Percentiles rank a stretch among this genome's conserved stretches.
These are phyloP conservation scores for Aureobasidium lini DNA, from an alignment of 2,329 filamentous ascomycete species.

Conservation along the genomic window DNA sequence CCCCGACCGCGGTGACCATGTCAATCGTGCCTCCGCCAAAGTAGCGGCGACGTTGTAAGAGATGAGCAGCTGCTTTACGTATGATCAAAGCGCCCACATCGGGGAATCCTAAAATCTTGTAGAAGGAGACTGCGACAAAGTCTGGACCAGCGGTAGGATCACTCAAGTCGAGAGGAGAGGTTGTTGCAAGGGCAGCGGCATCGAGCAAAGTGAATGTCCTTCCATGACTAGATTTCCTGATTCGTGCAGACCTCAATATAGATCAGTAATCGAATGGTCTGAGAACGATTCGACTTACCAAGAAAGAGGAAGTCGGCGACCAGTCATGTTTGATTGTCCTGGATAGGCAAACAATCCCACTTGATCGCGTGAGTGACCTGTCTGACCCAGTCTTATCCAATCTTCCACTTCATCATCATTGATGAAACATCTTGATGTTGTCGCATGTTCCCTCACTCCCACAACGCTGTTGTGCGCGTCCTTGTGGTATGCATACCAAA, in stretches of 20 bases:
- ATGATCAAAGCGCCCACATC: conserved; percentile 56
- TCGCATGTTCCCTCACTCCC: conserved; percentile 28
- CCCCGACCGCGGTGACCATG: conserved; percentile 48
- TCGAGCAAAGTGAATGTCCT: conserved; percentile 43
- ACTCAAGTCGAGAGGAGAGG: conserved; percentile 49
- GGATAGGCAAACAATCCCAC: conserved; percentile 31
- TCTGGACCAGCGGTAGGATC: conserved; percentile 49
- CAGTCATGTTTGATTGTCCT: conserved; percentile 35
- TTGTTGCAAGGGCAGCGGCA: conserved; percentile 58
- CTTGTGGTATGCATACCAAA: conserved; percentile 55
- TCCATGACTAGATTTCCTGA: conserved; percentile 21
- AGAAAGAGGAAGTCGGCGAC: conserved; percentile 28
- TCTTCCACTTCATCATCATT: conserved; percentile 33
- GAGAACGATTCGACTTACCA: conserved; percentile 22
- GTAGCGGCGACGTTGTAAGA: conserved; percentile 50
- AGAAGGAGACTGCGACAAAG: conserved; percentile 54
- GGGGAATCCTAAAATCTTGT: conserved; percentile 61
- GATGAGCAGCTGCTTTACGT: conserved; percentile 47
- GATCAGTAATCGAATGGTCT: background rate
- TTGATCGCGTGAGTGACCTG: conserved; percentile 26
- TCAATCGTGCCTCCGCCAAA: conserved; percentile 63
- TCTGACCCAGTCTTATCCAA: conserved; percentile 32
- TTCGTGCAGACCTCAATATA: conserved; percentile 25
- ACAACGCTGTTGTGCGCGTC: conserved; percentile 55
- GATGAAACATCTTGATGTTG: conserved; percentile 32